Percentiles rank a stretch among this genome's conserved stretches.
These are phyloP conservation scores for Neurospora sp. DNA, from an alignment of 495 filamentous ascomycete species.

Conservation along the genomic window DNA sequence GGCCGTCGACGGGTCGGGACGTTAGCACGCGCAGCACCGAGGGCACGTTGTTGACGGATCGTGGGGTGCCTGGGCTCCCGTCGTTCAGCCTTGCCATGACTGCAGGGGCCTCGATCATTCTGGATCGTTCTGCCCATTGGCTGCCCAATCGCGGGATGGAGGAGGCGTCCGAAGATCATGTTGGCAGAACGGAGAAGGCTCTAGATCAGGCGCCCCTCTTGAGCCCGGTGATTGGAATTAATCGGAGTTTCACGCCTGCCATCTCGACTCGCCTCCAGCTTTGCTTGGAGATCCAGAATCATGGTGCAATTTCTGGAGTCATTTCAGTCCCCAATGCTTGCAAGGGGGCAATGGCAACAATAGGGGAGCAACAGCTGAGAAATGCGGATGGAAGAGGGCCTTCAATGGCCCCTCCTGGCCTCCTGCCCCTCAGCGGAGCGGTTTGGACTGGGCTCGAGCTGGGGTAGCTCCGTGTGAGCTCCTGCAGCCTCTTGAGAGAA, in stretches of 20 bases:
- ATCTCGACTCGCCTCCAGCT: neutral
- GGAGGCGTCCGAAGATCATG: neutral
- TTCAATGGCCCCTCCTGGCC: neutral
- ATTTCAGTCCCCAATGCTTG: neutral
- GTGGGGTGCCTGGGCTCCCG: neutral
- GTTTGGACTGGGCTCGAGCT: neutral
- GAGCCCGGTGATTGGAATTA: neutral
- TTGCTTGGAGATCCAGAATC: neutral
- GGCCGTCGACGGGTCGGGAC: neutral
- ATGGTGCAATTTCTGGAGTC: neutral
- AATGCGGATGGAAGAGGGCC: neutral
- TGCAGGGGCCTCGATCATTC: neutral
- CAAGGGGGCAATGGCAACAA: neutral
- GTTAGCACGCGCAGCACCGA: neutral
- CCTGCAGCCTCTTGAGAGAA: conserved; percentile 14
- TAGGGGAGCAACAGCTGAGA: neutral
- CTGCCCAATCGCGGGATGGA: neutral
- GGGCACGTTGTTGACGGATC: neutral
- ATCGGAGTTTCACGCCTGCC: neutral
- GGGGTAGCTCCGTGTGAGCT: neutral
- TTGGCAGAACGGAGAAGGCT: neutral
- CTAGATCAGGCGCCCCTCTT: neutral
- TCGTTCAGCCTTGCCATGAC: neutral
- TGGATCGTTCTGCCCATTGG: neutral
- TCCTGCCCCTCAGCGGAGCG: neutral